Conservation (phyloP, 2,329 filamentous ascomycete genomes). For the Triangularia verruculosa region DNA sequence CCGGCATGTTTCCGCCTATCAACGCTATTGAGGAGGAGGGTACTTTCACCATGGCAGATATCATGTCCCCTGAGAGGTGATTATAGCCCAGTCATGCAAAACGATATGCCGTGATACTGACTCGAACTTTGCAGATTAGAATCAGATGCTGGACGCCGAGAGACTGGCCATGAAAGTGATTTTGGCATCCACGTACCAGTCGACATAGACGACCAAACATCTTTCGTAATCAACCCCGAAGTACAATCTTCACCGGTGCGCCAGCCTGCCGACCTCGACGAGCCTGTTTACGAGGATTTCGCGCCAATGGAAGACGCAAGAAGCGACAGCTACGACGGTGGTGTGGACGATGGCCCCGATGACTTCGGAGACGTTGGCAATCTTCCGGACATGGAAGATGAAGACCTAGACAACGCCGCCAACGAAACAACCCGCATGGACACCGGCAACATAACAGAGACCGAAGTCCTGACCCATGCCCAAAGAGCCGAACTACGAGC, state of each 20-base stretch:
- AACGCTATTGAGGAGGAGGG: slow-evolving; percentile 43
- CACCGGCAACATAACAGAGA: slow-evolving; percentile 13
- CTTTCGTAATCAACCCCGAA: slow-evolving; percentile 44
- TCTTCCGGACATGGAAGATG: slow-evolving; percentile 14
- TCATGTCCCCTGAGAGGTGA: slow-evolving; percentile 39
- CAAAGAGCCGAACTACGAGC: slow-evolving; percentile 10
- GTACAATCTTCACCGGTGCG: slow-evolving; percentile 25
- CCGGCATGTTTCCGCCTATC: slow-evolving; percentile 52
- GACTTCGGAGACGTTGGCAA: slow-evolving; percentile 12
- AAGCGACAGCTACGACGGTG: slow-evolving; percentile 27
- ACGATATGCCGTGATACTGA: too few species aligned
- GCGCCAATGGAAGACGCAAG: slow-evolving; percentile 28
- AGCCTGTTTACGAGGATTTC: slow-evolving; percentile 26
- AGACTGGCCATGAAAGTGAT: slow-evolving; percentile 42
- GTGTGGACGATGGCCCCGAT: slow-evolving; percentile 10
- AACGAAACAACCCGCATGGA: slow-evolving; percentile 2
- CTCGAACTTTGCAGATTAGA: slow-evolving; percentile 18
- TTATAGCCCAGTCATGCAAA: too few species aligned
- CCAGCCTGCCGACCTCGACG: neutral
- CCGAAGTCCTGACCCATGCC: slow-evolving; percentile 18
- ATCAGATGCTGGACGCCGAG: slow-evolving; percentile 20
- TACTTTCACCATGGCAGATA: slow-evolving; percentile 37
- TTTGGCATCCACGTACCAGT: slow-evolving; percentile 51
- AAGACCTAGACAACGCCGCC: slow-evolving; percentile 7
- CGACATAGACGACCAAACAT: slow-evolving; percentile 48